These are phyloP conservation scores for Arthrobotrys sphaeroides DNA, from an alignment of 2,329 filamentous ascomycete species.

Conservation along the genomic window DNA sequence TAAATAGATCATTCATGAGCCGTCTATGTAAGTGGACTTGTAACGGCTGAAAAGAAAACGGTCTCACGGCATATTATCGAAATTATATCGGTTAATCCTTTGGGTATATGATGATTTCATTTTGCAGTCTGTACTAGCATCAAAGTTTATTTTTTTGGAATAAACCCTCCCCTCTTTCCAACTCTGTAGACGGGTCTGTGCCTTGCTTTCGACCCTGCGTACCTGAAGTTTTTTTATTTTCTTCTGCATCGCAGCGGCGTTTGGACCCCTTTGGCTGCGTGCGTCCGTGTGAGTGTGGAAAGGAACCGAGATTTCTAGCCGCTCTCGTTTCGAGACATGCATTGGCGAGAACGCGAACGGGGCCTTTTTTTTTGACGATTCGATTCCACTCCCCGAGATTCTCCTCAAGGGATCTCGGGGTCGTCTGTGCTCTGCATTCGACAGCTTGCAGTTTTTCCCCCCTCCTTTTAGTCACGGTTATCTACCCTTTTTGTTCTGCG, in stretches of 20 bases:
- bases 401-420: not conserved
- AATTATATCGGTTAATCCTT: not conserved
- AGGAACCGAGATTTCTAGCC: slow-evolving; percentile 25
- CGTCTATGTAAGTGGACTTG: too few relatives aligned
- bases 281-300: slow-evolving; percentile 25
- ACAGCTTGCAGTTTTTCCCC: not conserved
- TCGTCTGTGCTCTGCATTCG: slow-evolving; percentile 6
- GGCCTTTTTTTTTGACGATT: too few relatives aligned
- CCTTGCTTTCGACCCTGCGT: not conserved
- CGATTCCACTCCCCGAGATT: not conserved
- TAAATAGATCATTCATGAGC: not conserved
- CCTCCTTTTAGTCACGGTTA: not conserved
- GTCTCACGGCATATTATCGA: not conserved
- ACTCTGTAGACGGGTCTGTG: slow-evolving; percentile 12
- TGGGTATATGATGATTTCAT: not conserved
- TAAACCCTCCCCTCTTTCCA: slow-evolving; percentile 10
- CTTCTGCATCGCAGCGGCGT: slow-evolving; percentile 22
- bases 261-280: slow-evolving; percentile 26
- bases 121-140: too few relatives aligned
- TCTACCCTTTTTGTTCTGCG: not conserved
- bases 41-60: not conserved
- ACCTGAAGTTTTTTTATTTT: too few relatives aligned
- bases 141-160: not conserved
- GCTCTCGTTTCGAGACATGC: slow-evolving; percentile 18
- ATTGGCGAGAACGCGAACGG: slow-evolving; percentile 29